Conservation (phyloP, 768 basidiomycete species). For the Naematelia encephala region DNA sequence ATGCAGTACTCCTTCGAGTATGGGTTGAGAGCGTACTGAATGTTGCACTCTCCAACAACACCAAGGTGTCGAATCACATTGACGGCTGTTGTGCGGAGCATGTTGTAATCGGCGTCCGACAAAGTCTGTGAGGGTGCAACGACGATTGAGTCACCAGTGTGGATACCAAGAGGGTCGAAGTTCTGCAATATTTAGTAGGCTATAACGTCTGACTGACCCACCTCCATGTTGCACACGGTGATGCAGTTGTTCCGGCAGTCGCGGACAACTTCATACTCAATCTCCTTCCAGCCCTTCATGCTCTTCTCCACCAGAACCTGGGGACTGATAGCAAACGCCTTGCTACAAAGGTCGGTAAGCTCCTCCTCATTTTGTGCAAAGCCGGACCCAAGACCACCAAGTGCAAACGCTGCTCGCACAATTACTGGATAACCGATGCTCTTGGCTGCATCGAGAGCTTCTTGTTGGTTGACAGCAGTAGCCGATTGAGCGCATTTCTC, state of each 20-base stretch:
- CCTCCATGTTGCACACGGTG: slow-evolving; percentile 99
- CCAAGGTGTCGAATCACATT: slow-evolving; percentile 98
- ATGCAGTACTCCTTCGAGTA: slow-evolving; percentile 95
- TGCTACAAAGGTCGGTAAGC: slow-evolving; percentile 78
- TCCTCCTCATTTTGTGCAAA: slow-evolving; percentile 95
- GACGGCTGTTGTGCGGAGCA: slow-evolving; percentile 96
- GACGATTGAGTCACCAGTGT: slow-evolving; percentile 98
- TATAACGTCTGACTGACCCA: slow-evolving; percentile 51
- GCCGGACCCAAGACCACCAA: slow-evolving; percentile 91
- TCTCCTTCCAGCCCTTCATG: slow-evolving; percentile 99
- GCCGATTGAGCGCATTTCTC: slow-evolving; percentile 89
- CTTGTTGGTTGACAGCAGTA: slow-evolving; percentile 79
- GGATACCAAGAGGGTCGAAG: slow-evolving; percentile 97
- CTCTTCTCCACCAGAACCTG: slow-evolving; percentile 99
- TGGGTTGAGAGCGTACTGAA: slow-evolving; percentile 96
- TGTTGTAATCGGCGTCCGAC: slow-evolving; percentile 98
- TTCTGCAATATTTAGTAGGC: slow-evolving; percentile 61
- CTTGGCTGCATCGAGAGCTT: slow-evolving; percentile 76
- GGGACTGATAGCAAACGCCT: slow-evolving; percentile 95
- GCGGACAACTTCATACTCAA: slow-evolving; percentile 97
- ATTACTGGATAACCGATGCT: slow-evolving; percentile 93
- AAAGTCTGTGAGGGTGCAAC: slow-evolving; percentile 96
- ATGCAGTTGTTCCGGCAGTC: slow-evolving; percentile 98
- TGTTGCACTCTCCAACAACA: slow-evolving; percentile 97
- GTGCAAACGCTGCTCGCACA: slow-evolving; percentile 91